phyloP scores from a whole-genome alignment of 1,284 basidiomycete species.

The Meripilus lineatus region DNA sequence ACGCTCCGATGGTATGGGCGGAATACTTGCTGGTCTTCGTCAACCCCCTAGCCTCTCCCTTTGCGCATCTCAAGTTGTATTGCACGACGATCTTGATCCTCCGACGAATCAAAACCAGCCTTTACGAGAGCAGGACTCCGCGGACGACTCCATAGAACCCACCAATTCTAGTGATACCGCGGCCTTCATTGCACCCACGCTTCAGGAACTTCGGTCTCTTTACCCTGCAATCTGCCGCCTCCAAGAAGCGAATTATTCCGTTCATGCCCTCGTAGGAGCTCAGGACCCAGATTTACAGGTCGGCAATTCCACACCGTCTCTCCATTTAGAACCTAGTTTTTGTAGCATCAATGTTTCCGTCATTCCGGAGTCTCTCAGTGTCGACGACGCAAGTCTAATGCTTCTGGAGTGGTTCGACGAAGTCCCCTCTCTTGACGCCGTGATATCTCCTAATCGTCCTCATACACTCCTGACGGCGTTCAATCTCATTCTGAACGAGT shows the following conservation, averaged over 20 bases:
- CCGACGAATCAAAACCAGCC: too few species aligned
- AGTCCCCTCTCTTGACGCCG: constrained; percentile 19
- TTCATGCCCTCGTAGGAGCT: constrained; percentile 31
- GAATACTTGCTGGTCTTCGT: not conserved
- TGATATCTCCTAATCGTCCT: constrained; percentile 28
- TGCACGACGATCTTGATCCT: too few species aligned
- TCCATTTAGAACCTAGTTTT: not conserved
- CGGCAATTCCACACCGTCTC: not conserved
- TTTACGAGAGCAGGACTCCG: constrained; percentile 2
- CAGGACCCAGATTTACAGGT: constrained; percentile 1
- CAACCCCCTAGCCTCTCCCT: too few species aligned
- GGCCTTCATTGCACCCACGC: constrained; percentile 31
- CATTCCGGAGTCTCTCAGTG: not conserved
- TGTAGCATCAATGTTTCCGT: constrained; percentile 14
- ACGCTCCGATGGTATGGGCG: constrained; percentile 11
- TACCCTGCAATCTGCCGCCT: constrained; percentile 44
- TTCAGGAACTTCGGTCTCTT: constrained; percentile 37
- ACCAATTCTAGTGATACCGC: constrained; percentile 4
- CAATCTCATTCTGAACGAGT: not conserved
- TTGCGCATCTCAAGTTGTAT: too few species aligned
- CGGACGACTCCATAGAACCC: not conserved
- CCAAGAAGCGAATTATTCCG: constrained; percentile 28
- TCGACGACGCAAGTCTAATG: constrained; percentile 10
- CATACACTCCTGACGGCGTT: constrained; percentile 6
- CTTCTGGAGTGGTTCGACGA: constrained; percentile 17